Base-by-base conservation (phyloP, 306 rosid species). In the Begonia peltatifolia region DNA sequence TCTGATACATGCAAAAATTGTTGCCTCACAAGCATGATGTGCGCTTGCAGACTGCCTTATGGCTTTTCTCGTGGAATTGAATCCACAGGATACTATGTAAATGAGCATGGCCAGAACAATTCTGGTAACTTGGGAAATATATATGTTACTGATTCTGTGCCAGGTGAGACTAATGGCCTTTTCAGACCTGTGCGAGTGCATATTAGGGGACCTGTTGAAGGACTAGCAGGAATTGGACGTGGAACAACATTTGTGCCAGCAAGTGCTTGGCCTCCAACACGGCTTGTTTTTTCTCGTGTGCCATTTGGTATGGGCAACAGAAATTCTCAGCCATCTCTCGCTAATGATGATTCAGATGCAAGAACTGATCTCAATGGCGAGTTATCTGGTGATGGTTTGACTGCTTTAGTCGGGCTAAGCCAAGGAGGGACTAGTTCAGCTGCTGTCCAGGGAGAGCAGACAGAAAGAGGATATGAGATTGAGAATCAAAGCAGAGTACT, bases 191-290 rank as follows among this genome's bases (percentile, higher is more conserved):
- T 85, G 36, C 81, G 94, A 11, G 85, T 83, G 59, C 97, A 83
- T 68, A 94, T 80, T 64, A 80, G 97, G 75, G 87, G 94, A 54
- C 86, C 95, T 50, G 70, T 76, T 59, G 99, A 90, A 54, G 99
- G 99, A 61, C 94, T 90, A 74, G 99, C 94, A 9, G 99, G 99
- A 59, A 83, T 90, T 60, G 94, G 99, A 35, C 92, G 95, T 14
- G 95, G 95, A 67, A 72, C 80, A 63, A 83, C 90, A 43, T 85
- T 76, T 80, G 86, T 90, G 64, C 99, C 94, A 30, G 85, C 87
- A 58, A 54, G 81, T 46, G 80, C 87, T 55, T 80, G 84, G 35
- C 79, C 95, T 69, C 94, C 95, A 60, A 86, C 99, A 63, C 92
- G 99, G 47, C 74, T 86, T 61, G 95, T 90, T 76, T 85, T 74